Evolutionary conservation across 2,329 filamentous ascomycete genomes (phyloP), one percentile per base, ranked within the genome.

Genomic region (Zymoseptoria ardabiliae): DNA sequence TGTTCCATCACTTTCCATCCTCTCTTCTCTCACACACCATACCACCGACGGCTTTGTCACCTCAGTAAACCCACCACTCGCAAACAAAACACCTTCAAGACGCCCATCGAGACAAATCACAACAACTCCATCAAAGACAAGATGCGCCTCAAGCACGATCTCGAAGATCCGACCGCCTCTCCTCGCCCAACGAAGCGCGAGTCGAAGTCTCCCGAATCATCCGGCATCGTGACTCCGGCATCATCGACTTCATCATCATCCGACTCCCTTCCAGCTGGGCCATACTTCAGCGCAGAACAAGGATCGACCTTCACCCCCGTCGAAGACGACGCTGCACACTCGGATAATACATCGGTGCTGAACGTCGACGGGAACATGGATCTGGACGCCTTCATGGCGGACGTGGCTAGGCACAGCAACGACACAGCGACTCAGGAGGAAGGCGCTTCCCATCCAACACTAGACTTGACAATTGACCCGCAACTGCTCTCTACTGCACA

Each of bases 161-260:
- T 57, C 35, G 54, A 53, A 19, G 55, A 57, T 28, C 22, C 17
- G 4, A 35, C 41, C 9, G 21, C 55, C 19, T 45, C 51, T 51
- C 41, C 53, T 13, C 51, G 58, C 20, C 58, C 58, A 48, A 3
- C 50, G 2, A 60, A 60, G 58, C 35, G 54, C 50, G 54, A 57
- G 50, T 60, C 58, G 51, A 54, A 20, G 48, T 57, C 58, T 35
- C 55, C 58, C 9, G 28, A 22, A 45, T 51, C 58, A 19, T 41
- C 35, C 35, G 35, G 35, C 35, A 41, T 41, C 35, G 35, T 41
- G 35, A 41, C 35, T 17, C 35, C 35, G 35, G 11, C 35, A 17
- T 41, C 35, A 41, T 17, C 35, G 35, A 41, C 35, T 41, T 17
- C 35, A 41, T 41, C 35, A 17, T 41, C 35, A 4, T 41, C 35